Conservation (phyloP, 129 eudicot species). For the Heracleum sosnowskyi region DNA sequence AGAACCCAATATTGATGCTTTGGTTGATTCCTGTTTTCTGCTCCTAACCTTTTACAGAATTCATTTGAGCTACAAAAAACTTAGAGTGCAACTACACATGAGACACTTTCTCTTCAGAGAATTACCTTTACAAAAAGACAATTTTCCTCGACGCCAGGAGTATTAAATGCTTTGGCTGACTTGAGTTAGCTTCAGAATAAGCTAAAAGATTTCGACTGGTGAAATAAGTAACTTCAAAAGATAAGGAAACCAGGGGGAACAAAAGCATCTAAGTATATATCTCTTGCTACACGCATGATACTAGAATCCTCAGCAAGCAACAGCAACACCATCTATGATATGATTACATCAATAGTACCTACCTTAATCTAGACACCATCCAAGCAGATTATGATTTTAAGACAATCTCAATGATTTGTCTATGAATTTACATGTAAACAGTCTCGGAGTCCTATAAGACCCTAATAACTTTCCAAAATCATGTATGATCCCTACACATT, state of each 20-base stretch:
- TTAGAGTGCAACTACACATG: not conserved
- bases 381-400: not conserved
- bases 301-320: not conserved
- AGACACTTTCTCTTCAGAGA: not conserved
- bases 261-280: not conserved
- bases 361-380: not conserved
- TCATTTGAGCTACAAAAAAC: not conserved
- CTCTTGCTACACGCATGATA: conserved; percentile 13
- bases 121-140: conserved; percentile 76
- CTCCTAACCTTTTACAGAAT: not conserved
- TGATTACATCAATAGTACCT: not conserved
- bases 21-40: not conserved
- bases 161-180: conserved; percentile 55
- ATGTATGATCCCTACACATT: not conserved
- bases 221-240: conserved; percentile 12
- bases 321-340: not conserved
- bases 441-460: not conserved
- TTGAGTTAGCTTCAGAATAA: conserved; percentile 51
- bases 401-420: not conserved
- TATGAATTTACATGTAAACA: not conserved
- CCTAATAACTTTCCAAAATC: not conserved
- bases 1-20: not conserved
- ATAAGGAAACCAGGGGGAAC: not conserved
- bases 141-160: conserved; percentile 88
- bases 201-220: conserved; percentile 85